These are phyloP conservation scores for Lactarius pseudohatsudake DNA, from an alignment of 768 basidiomycete genomes.

Conservation along the genomic window DNA sequence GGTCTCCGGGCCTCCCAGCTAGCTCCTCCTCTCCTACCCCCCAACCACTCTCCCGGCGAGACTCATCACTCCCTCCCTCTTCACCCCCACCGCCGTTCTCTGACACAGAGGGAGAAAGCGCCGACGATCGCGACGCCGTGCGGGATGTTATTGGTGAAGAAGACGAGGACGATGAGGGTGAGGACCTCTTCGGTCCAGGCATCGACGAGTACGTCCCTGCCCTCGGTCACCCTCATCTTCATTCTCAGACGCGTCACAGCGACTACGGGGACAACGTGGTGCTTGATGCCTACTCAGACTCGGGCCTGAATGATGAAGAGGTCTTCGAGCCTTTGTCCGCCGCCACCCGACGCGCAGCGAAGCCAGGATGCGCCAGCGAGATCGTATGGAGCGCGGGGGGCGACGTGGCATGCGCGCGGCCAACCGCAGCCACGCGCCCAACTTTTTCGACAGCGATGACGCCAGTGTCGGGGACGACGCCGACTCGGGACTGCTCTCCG, in stretches of 20 bases:
- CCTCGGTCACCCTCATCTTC: constrained; percentile 8
- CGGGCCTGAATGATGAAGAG: constrained; percentile 81
- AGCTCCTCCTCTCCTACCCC: constrained; percentile 45
- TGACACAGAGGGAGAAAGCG: constrained; percentile 74
- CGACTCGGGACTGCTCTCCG: constrained; percentile 61
- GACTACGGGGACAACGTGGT: constrained; percentile 85
- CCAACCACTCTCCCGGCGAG: constrained; percentile 46
- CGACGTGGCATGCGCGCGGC: constrained; percentile 72
- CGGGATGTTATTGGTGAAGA: constrained; percentile 65
- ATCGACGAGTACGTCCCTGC: constrained; percentile 60
- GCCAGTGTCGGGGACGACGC: constrained; percentile 67
- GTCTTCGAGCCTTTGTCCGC: constrained; percentile 66
- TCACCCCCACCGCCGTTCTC: constrained; percentile 82
- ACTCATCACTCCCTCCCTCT: constrained; percentile 67
- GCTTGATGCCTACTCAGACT: constrained; percentile 85
- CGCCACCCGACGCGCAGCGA: constrained; percentile 77
- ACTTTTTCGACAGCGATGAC: constrained; percentile 84
- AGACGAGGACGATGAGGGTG: constrained; percentile 83
- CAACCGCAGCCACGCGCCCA: constrained; percentile 77
- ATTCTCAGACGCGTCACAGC: constrained; percentile 38
- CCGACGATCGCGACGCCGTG: constrained; percentile 69
- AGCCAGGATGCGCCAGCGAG: constrained; percentile 82
- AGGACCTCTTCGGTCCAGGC: constrained; percentile 88
- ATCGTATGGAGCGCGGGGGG: constrained; percentile 69
- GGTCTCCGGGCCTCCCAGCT: constrained; percentile 28